A percentile compares a stretch with the other conserved stretches of the same genome.
phyloP scores from a whole-genome alignment of 2,329 filamentous ascomycete genomes.

The Bisporella sp. region DNA sequence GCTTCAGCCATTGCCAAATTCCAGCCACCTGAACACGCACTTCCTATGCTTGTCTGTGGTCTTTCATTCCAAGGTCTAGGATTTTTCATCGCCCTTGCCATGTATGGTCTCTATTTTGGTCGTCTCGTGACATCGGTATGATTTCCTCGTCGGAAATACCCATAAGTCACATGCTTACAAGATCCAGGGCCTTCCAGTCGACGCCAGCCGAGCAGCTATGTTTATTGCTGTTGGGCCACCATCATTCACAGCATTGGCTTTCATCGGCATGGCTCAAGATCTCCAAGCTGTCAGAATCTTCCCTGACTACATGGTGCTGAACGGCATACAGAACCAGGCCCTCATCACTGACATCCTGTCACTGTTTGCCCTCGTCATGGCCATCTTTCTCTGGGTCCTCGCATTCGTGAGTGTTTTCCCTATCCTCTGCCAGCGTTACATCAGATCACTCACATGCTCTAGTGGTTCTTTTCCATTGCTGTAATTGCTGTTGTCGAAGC shows the following conservation, averaged over 20 bases:
- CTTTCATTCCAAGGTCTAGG: conserved; percentile 65
- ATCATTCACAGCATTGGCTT: conserved; percentile 62
- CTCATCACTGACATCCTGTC: conserved; percentile 31
- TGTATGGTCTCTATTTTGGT: conserved; percentile 67
- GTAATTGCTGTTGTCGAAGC: conserved; percentile 29
- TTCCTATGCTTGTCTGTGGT: conserved; percentile 60
- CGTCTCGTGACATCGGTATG: conserved; percentile 45
- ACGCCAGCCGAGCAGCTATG: conserved; percentile 60
- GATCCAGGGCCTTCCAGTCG: conserved; percentile 45
- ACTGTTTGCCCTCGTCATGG: conserved; percentile 33
- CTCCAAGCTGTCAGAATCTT: too few species aligned
- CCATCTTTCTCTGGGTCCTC: conserved; percentile 59
- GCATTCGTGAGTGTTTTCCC: conserved; percentile 26
- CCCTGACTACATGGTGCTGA: too few species aligned
- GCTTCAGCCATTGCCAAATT: conserved; percentile 56
- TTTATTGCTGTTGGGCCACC: conserved; percentile 74
- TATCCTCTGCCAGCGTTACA: too few species aligned
- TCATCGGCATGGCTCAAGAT: conserved; percentile 59
- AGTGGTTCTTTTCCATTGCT: conserved; percentile 45
- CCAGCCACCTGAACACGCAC: conserved; percentile 48
- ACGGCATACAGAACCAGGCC: conserved; percentile 30
- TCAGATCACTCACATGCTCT: too few species aligned
- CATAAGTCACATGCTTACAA: too few species aligned
- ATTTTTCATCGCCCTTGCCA: conserved; percentile 60
- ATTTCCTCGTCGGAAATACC: too few species aligned